Evolutionary conservation across 768 basidiomycete species (phyloP), one percentile per base, ranked within the genome.

Genomic region (Rhizopogon vulgaris): DNA sequence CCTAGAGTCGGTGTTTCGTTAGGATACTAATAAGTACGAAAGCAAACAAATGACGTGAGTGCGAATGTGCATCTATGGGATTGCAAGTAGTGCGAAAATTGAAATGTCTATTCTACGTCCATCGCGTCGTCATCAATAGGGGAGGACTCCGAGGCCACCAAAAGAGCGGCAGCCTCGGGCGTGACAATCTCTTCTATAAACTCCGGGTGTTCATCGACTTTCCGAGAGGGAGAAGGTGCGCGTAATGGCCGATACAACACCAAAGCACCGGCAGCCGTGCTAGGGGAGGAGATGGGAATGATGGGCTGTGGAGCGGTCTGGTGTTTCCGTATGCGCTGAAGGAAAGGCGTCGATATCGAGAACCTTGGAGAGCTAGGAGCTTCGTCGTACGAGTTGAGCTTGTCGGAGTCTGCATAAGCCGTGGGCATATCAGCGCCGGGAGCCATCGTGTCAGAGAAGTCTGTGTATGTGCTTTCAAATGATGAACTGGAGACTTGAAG

Each of bases 181-280:
- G 25, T 17, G 3, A 67, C 66, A 12, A 49, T 42, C 32, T 56
- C 52, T 50, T n/a, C 25, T 41, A 18, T n/a, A 18, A 37, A 18
- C 45, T 60, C 47, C 34, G 54, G 46, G 10, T 56, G 48, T 32
- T 59, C 55, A 53, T 60, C 50, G 32, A 14, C 25, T 17, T 38
- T 52, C 12, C 2, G 7, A 17, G 30, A 10, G 5, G 60, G 58
- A 32, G 55, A 56, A 30, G 70, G 65, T 7, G 56, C 53, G 30
- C 48, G 57, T 9, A 73, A 66, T 2, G 83, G 73, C 54, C 70
- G 73, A 60, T 78, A 85, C 6, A 85, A 61, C 15, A 85, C 74
- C 18, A 85, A 73, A 4, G 83, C 83, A 54, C 76, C 77, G 18
- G 60, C 52, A 24, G 48, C 53, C 12, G 36, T 37, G 14, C 48